Evolutionary conservation across 1,139 yeast genomes (phyloP).

Genomic region (Saccharomyces hybrid): DNA sequence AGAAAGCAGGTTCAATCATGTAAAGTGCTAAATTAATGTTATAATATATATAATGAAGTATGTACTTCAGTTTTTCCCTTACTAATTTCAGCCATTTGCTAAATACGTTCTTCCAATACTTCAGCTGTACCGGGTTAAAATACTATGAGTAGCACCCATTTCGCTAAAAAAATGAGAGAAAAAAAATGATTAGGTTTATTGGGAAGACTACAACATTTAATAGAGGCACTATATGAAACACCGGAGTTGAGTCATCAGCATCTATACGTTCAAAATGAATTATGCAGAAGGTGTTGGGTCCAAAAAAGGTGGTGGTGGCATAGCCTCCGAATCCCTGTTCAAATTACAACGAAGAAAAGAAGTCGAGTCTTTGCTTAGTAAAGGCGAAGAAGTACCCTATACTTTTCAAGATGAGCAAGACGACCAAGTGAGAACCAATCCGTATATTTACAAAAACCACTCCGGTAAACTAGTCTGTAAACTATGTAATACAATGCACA

Average conservation of each 20-base stretch:
- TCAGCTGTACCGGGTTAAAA: background rate
- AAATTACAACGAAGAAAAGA: conserved; percentile 51
- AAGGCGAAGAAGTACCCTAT: conserved; percentile 36
- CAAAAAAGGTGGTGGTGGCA: conserved; percentile 49
- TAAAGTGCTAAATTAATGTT: background rate
- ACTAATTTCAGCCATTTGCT: background rate
- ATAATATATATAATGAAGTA: background rate
- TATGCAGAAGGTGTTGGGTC: conserved; percentile 43
- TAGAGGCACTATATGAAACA: no score
- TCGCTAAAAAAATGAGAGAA: background rate
- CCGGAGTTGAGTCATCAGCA: background rate
- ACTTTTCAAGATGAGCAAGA: conserved; percentile 43
- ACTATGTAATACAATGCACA: conserved; percentile 55
- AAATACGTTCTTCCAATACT: background rate
- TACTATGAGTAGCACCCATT: background rate
- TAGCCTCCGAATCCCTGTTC: conserved; percentile 53
- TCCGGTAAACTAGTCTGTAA: conserved; percentile 57
- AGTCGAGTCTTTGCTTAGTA: conserved; percentile 44
- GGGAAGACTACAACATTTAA: no score
- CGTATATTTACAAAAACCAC: conserved; percentile 58
- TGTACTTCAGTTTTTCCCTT: background rate
- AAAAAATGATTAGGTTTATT: background rate
- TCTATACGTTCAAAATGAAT: conserved; percentile 31
- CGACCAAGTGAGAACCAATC: conserved; percentile 37
- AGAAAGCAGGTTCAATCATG: background rate